Conservation (phyloP, 352 stramenopile genomes). For the Phytophthora capsici region DNA sequence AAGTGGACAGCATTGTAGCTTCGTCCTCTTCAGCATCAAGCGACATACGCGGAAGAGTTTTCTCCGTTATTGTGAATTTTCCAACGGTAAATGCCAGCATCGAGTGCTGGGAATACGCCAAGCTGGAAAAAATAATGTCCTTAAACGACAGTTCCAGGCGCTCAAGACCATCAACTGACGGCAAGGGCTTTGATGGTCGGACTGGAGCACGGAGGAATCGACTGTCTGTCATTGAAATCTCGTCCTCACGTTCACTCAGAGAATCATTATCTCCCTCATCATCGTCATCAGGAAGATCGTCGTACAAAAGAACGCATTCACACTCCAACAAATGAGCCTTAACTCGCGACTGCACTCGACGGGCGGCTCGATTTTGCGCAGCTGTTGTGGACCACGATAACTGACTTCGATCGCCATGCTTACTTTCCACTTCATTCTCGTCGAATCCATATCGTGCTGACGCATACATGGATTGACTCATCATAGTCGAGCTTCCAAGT, state of each 20-base stretch:
- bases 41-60: conserved; percentile 79
- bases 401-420: conserved; percentile 32
- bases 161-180: conserved; percentile 70
- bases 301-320: conserved; percentile 77
- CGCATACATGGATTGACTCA: conserved; percentile 87
- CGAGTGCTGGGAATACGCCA: conserved; percentile 66
- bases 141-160: conserved; percentile 71
- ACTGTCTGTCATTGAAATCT: conserved; percentile 28
- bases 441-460: conserved; percentile 68
- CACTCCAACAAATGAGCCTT: conserved; percentile 86
- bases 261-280: conserved; percentile 26
- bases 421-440: conserved; percentile 35
- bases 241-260: conserved; percentile 20
- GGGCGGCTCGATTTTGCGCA: conserved; percentile 42
- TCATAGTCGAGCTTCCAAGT: conserved; percentile 50
- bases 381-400: conserved; percentile 43
- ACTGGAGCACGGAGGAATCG: conserved; percentile 31
- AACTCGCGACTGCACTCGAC: conserved; percentile 61
- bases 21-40: conserved; percentile 71
- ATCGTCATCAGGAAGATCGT: conserved; percentile 73
- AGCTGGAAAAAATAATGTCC: conserved; percentile 70
- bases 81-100: conserved; percentile 63
- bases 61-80: conserved; percentile 72
- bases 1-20: conserved; percentile 61
- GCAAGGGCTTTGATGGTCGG: conserved; percentile 44